Evolutionary conservation across 495 filamentous ascomycete genomes (phyloP).

Genomic region (Lepidopterella palustris): DNA sequence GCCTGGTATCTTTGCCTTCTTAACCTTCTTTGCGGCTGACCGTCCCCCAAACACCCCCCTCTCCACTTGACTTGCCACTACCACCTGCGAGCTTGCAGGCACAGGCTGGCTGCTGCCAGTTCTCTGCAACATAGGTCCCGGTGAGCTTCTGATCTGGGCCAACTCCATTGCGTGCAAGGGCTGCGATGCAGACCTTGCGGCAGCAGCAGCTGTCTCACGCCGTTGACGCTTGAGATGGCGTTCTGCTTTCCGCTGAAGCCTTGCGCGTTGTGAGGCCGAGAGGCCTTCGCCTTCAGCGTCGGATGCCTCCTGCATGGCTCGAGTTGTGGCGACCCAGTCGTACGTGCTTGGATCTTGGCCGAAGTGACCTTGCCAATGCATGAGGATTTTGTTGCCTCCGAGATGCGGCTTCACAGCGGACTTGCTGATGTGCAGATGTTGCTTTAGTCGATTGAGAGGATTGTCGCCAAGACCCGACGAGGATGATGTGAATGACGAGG

Average conservation of each 20-base stretch:
- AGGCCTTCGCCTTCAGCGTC: conserved; percentile 3
- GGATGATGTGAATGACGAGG: neutral
- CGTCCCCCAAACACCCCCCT: conserved; percentile 1
- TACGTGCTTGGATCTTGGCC: conserved; percentile 20
- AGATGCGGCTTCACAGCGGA: neutral
- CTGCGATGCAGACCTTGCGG: neutral
- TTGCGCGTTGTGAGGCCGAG: neutral
- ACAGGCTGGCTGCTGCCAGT: neutral
- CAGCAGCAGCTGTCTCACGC: conserved; percentile 2
- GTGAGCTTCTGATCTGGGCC: neutral
- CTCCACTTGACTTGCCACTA: neutral
- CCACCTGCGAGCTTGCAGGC: neutral
- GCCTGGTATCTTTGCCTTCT: conserved; percentile 1
- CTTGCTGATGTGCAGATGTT: conserved; percentile 20
- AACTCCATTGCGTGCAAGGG: neutral
- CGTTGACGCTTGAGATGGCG: conserved; percentile 4
- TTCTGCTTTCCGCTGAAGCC: neutral
- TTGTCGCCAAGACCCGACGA: neutral
- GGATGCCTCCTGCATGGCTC: conserved; percentile 5
- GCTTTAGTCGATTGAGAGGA: conserved; percentile 11
- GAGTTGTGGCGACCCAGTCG: conserved; percentile 18
- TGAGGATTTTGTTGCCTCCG: conserved; percentile 5
- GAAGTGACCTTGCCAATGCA: conserved; percentile 14
- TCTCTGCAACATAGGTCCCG: neutral
- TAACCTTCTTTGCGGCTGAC: neutral